Base-by-base conservation (phyloP, 2,329 filamentous ascomycete genomes). In the Cadophora malorum region DNA sequence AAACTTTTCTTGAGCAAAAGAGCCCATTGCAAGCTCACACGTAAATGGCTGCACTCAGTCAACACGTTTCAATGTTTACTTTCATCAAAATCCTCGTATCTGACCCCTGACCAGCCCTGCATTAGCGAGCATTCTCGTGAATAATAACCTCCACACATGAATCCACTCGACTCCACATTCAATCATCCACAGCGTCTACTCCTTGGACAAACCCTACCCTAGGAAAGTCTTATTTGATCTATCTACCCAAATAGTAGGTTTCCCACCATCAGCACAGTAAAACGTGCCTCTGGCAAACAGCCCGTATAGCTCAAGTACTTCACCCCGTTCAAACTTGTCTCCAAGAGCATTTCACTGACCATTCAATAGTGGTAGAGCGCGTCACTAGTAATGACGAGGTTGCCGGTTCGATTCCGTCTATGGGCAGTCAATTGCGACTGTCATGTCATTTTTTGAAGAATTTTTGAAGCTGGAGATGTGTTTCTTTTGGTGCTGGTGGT, bases 321-420 rank as follows among this genome's bases (percentile, higher is more conserved):
- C 4, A 2, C 7, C 52, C 45, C 6, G 21, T 49, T 12, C 10
- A 49, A 49, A 21, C 21, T 21, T 19, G 6, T 4, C 5, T 49
- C 10, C 45, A 49, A 49, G 45, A 49, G 19, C 45, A 49, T 49
- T 49, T 10, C 7, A 33, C 52, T 55, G 33, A 55, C 16, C 4
- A 19, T 19, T 55, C 45, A 55, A 55, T 33, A 62, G 45, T 64
- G 61, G 61, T 55, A 64, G 61, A 64, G 61, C 61, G 61, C 61
- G 61, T 64, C 61, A 64, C 61, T 64, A 64, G 61, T 64, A 64
- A 64, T 64, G 61, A 64, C 61, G 61, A 64, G 47, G 61, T 64
- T 53, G 49, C 49, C 49, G 61, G 61, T 64, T 64, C 61, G 49
- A 64, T 64, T 64, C 61, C 61, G 49, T 55, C 49, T 21, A 41